Base-by-base conservation (phyloP, 495 filamentous ascomycete species). In the Aspergillus campestris region DNA sequence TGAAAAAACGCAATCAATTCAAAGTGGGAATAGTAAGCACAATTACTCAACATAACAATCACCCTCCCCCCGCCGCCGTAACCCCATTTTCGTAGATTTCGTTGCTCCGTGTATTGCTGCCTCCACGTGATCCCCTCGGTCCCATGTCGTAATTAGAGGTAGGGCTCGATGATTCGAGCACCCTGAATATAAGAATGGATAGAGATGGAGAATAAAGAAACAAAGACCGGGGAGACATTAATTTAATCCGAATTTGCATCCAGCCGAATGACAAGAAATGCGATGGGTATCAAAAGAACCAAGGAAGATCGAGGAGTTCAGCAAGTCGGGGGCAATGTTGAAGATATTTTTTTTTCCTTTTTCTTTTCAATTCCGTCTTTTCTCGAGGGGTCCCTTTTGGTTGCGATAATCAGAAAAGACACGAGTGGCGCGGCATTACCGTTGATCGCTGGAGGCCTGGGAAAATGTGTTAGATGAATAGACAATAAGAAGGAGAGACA, bases 261-360 rank as follows among this genome's bases (percentile, higher is more conserved):
- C 57, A 60, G 59, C 57, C 62, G 61, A 58, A 61, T 53, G 60
- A 63, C 56, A 57, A 58, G 57, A 62, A 45, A 59, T 55, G 56
- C 57, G 58, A 66, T 66, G 67, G 67, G 67, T 71, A 71, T 71
- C 65, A 69, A 66, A 61, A 61, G 60, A 60, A 61, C 57, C 58
- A 62, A 43, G 53, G 45, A 55, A 59, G 58, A 61, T 57, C 52
- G 56, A 55, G 60, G 40, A 50, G 58, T 49, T 50, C 55, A 55
- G 58, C 51, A 53, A 51, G 41, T 45, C 44, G 34, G 44, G 13
- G 14, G 37, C 41, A 35, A 27, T 24, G 2, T 41, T 27, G 24
- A 27, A 41, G n/a, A 38, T 24, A 15, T 5, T 13, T 37, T 37
- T 37, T 37, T 37, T 37, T 37, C 7, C 12, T 37, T 37, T 13